phyloP scores from a whole-genome alignment of 2,329 filamentous ascomycete species.

The Cordyceps sp. region DNA sequence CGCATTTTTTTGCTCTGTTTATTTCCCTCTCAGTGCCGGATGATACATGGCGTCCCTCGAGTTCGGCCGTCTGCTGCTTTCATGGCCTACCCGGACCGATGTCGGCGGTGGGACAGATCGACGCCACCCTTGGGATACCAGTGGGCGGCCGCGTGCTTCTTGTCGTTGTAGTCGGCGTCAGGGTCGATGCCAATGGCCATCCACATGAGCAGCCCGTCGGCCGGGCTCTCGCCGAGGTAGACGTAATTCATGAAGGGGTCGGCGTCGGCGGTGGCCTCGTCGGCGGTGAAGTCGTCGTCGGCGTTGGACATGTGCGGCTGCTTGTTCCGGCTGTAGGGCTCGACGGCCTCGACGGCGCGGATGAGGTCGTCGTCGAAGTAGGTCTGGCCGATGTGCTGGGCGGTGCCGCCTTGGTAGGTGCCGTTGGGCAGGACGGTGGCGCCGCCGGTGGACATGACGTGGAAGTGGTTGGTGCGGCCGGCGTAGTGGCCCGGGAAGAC shows the following conservation, averaged over 20 bases:
- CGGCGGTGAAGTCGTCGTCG: constrained; percentile 27
- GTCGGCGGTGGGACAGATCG: background rate
- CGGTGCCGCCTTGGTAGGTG: constrained; percentile 30
- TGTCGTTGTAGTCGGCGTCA: constrained; percentile 2
- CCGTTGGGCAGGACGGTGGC: constrained; percentile 26
- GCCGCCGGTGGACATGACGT: constrained; percentile 14
- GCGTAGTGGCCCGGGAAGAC: constrained; percentile 26
- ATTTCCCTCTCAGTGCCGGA: too few species aligned
- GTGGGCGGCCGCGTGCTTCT: constrained; percentile 1
- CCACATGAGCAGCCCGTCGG: constrained; percentile 36
- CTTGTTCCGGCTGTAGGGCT: constrained; percentile 27
- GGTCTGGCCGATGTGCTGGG: constrained; percentile 41
- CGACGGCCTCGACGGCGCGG: constrained; percentile 30
- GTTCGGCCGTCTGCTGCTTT: too few species aligned
- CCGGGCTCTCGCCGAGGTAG: constrained; percentile 32
- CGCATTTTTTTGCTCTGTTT: too few species aligned
- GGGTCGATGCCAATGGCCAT: constrained; percentile 31
- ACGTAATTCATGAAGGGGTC: constrained; percentile 43
- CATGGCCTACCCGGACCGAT: too few species aligned
- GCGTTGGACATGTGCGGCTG: constrained; percentile 28
- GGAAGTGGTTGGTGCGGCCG: constrained; percentile 23
- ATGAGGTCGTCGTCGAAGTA: constrained; percentile 37
- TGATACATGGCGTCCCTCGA: too few species aligned
- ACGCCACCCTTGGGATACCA: constrained; percentile 2
- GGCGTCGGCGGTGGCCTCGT: constrained; percentile 26